Evolutionary conservation across 768 basidiomycete genomes (phyloP).

Genomic region (Russula dissimulans): DNA sequence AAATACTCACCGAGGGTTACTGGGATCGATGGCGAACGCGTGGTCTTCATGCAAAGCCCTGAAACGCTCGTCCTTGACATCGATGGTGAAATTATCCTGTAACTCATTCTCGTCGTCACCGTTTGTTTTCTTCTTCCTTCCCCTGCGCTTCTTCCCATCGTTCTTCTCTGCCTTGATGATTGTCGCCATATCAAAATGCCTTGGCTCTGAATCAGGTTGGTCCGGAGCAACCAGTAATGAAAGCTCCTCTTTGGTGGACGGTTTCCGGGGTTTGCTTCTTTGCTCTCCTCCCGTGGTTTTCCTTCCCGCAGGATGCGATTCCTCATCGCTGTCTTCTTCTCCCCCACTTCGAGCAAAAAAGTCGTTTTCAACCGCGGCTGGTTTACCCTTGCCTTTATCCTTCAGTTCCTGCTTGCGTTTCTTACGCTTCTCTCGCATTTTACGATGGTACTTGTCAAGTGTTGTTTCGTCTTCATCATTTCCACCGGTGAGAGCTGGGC

Average conservation of each 20-base stretch:
- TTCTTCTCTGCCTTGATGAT: conserved; percentile 81
- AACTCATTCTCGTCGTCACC: conserved; percentile 51
- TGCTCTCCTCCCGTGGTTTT: conserved; percentile 6
- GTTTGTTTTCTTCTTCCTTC: conserved; percentile 36
- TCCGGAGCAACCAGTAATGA: conserved; percentile 52
- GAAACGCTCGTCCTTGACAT: conserved; percentile 86
- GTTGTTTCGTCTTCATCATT: conserved; percentile 69
- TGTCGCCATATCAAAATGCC: conserved; percentile 87
- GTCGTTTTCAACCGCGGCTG: conserved; percentile 40
- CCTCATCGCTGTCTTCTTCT: conserved; percentile 25
- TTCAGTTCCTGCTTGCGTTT: conserved; percentile 62
- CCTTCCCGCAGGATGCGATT: conserved; percentile 14
- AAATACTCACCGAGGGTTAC: conserved; percentile 76
- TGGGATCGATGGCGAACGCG: conserved; percentile 91
- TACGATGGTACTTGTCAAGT: conserved; percentile 80
- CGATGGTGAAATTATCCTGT: conserved; percentile 73
- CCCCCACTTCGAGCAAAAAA: conserved; percentile 61
- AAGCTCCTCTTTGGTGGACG: conserved; percentile 54
- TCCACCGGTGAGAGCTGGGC: conserved; percentile 61
- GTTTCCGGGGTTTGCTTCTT: background rate
- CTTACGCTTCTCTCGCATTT: conserved; percentile 83
- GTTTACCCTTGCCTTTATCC: conserved; percentile 27
- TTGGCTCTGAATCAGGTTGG: conserved; percentile 43
- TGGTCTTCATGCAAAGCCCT: conserved; percentile 81
- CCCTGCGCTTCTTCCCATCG: conserved; percentile 32